Percentiles rank a stretch among this genome's conserved stretches.
These are phyloP conservation scores for Aspergillus awamori DNA, from an alignment of 2,329 filamentous ascomycete genomes.

Conservation along the genomic window DNA sequence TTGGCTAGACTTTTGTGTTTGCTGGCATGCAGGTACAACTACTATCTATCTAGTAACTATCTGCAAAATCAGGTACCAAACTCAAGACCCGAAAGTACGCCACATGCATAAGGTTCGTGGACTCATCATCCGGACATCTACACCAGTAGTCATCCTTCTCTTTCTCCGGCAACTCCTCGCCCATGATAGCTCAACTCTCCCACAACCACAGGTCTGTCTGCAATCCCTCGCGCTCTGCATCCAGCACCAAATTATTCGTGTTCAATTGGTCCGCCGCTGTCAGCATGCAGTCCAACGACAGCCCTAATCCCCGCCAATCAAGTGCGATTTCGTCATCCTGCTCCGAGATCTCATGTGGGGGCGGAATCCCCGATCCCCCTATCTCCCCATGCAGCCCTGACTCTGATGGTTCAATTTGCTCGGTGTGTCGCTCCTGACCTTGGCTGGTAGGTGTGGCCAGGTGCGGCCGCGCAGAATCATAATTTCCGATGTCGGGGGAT, in stretches of 20 bases:
- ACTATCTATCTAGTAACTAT: too few species aligned
- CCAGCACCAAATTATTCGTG: constrained; percentile 20
- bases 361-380: background rate
- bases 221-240: constrained; percentile 18
- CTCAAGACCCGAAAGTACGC: too few species aligned
- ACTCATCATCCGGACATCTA: background rate
- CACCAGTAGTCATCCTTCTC: background rate
- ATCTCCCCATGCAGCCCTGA: background rate
- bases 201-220: constrained; percentile 26
- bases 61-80: too few species aligned
- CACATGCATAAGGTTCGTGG: background rate
- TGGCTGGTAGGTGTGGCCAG: constrained; percentile 1
- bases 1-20: too few species aligned
- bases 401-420: background rate
- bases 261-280: constrained; percentile 25
- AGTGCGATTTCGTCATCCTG: constrained; percentile 21
- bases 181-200: constrained; percentile 13
- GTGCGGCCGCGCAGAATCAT: background rate
- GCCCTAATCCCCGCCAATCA: constrained; percentile 25
- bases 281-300: constrained; percentile 27
- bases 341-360: background rate
- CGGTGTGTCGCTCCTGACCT: background rate
- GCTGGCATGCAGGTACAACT: too few species aligned
- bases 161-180: background rate
- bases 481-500: background rate